These are phyloP conservation scores for Fraxinus baroniana DNA, from an alignment of 305 asterid genomes.

Conservation along the genomic window DNA sequence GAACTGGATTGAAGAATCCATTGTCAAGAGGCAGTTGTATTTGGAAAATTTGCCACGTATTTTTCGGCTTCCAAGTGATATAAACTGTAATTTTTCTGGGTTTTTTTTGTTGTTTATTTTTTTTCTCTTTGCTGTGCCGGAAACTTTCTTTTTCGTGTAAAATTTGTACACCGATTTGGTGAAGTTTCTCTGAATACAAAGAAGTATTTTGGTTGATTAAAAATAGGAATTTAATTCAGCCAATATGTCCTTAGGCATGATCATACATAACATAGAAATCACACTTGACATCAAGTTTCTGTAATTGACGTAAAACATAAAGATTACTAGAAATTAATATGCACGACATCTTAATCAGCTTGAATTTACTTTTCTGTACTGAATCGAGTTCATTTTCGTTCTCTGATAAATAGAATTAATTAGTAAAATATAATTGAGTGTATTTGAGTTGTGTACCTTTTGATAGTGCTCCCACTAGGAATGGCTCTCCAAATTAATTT, in stretches of 20 bases:
- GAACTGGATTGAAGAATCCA: slow-evolving; percentile 31
- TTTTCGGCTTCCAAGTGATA: slow-evolving; percentile 3
- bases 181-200: background rate
- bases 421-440: background rate
- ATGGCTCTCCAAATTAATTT: slow-evolving; percentile 25
- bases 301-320: background rate
- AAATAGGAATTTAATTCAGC: too few species aligned
- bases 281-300: background rate
- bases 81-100: slow-evolving; percentile 6
- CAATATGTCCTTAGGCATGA: background rate
- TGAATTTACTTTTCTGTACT: background rate
- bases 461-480: slow-evolving; percentile 43
- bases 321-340: background rate
- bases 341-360: background rate
- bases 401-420: slow-evolving; percentile 1
- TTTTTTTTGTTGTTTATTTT: background rate
- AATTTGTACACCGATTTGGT: background rate
- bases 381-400: background rate
- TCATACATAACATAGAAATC: background rate
- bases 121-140: background rate
- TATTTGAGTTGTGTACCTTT: slow-evolving; percentile 23
- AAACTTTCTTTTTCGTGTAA: background rate
- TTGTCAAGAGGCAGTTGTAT: slow-evolving; percentile 36
- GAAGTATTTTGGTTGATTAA: background rate
- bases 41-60: slow-evolving; percentile 31